Evolutionary conservation across 1,284 basidiomycete species (phyloP).

Genomic region (Papiliotrema flavescens): DNA sequence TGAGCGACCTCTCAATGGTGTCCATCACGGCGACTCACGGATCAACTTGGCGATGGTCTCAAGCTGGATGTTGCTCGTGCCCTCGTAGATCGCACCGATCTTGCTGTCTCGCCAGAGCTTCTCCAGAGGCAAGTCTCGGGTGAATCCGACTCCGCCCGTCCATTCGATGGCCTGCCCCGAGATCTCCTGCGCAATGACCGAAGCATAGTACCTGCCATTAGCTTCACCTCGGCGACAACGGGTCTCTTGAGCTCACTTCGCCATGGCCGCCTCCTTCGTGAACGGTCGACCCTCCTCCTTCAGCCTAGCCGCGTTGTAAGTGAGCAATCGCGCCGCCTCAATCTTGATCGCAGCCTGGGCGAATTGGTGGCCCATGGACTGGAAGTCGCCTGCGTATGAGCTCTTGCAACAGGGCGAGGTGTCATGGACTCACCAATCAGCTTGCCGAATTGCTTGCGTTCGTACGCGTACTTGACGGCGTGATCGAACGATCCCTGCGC

Average conservation of each 20-base stretch:
- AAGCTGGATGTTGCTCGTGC: constrained; percentile 90
- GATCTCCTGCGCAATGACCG: constrained; percentile 83
- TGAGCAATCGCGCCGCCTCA: constrained; percentile 85
- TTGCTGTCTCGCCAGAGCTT: constrained; percentile 95
- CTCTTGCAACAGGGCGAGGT: background rate
- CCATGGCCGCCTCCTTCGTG: constrained; percentile 94
- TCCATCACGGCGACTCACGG: constrained; percentile 22
- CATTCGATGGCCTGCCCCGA: constrained; percentile 91
- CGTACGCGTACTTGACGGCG: constrained; percentile 86
- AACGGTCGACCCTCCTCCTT: constrained; percentile 83
- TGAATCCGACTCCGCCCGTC: constrained; percentile 94
- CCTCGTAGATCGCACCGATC: constrained; percentile 58
- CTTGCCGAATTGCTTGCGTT: constrained; percentile 91
- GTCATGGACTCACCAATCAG: constrained; percentile 56
- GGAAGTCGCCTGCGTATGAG: constrained; percentile 52
- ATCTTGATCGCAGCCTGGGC: constrained; percentile 84
- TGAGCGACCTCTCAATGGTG: background rate
- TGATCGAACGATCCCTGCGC: constrained; percentile 96
- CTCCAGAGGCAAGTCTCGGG: constrained; percentile 88
- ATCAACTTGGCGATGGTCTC: constrained; percentile 93
- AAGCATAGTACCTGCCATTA: constrained; percentile 62
- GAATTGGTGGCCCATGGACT: constrained; percentile 95
- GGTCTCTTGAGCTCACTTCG: constrained; percentile 56
- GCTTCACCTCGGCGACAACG: background rate
- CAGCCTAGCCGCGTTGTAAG: constrained; percentile 91